Conservation (phyloP, 805 yeast species). For the Kodamaea sagamina region DNA sequence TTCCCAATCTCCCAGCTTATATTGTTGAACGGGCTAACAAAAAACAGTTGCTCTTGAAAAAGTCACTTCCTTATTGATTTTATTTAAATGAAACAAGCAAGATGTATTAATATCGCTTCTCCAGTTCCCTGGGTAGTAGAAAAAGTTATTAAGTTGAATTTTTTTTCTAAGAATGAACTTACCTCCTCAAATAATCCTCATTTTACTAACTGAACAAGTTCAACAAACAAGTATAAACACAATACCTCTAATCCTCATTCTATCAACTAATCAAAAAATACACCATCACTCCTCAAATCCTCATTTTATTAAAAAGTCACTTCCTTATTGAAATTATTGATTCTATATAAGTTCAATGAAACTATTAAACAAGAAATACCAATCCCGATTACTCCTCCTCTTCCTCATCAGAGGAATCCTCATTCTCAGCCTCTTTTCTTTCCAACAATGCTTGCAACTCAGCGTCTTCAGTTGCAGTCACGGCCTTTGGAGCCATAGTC, state of each 20-base stretch:
- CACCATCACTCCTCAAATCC: too few relatives aligned
- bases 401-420: conserved; percentile 81
- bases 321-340: background rate
- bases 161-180: too few relatives aligned
- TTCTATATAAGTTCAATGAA: background rate
- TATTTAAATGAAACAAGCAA: too few relatives aligned
- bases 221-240: too few relatives aligned
- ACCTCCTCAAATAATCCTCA: too few relatives aligned
- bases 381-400: conserved; percentile 36
- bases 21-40: conserved; percentile 43
- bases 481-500: conserved; percentile 98
- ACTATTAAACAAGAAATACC: conserved; percentile 7
- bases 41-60: conserved; percentile 31
- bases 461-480: conserved; percentile 97
- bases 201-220: too few relatives aligned
- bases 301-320: too few relatives aligned
- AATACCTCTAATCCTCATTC: too few relatives aligned
- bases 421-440: conserved; percentile 85
- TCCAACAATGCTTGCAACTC: conserved; percentile 95
- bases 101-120: too few relatives aligned
- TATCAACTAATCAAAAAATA: too few relatives aligned
- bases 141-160: too few relatives aligned
- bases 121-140: too few relatives aligned
- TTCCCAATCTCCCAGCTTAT: conserved; percentile 37
- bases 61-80: conserved; percentile 27